Conservation (phyloP, 371 early-diverging fungal genomes). For the Haplosporangium sp. region DNA sequence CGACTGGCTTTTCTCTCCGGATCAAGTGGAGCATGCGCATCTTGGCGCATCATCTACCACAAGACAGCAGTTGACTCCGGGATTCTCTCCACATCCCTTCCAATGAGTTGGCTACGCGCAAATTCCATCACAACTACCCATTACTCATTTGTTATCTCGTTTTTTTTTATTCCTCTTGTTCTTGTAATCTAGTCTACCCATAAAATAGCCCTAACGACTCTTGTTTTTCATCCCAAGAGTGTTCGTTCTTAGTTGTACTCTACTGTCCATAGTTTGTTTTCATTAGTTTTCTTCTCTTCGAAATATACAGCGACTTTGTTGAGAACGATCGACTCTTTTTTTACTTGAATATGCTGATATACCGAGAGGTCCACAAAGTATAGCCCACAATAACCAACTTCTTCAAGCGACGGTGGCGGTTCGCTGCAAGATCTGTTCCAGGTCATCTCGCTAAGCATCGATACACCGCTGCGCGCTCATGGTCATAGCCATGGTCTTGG, state of each 20-base stretch:
- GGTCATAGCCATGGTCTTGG: constrained; percentile 7
- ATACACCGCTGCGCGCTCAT: constrained; percentile 26
- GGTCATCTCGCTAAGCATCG: constrained; percentile 26
- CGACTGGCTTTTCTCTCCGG: background rate
- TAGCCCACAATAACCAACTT: background rate
- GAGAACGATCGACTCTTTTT: background rate
- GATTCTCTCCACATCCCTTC: background rate
- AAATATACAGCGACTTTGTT: background rate
- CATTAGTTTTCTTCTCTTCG: background rate
- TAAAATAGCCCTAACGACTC: background rate
- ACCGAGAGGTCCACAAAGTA: background rate
- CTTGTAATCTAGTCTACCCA: constrained; percentile 16
- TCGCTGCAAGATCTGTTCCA: constrained; percentile 26
- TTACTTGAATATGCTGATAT: background rate
- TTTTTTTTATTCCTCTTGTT: background rate
- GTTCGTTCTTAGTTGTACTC: constrained; percentile 8
- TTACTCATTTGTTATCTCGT: background rate
- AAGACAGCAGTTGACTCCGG: too few relatives aligned
- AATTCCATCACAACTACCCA: background rate
- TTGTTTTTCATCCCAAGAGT: background rate
- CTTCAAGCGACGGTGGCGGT: constrained; percentile 16
- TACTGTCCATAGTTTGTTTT: constrained; percentile 17
- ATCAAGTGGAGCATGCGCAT: background rate
- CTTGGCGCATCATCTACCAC: too few relatives aligned
- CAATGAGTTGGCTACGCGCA: background rate